A percentile compares a stretch with the other conserved stretches of the same genome.
Conservation (phyloP, 192 early-diverging fungal genomes). For the Coemansia interrupta region DNA sequence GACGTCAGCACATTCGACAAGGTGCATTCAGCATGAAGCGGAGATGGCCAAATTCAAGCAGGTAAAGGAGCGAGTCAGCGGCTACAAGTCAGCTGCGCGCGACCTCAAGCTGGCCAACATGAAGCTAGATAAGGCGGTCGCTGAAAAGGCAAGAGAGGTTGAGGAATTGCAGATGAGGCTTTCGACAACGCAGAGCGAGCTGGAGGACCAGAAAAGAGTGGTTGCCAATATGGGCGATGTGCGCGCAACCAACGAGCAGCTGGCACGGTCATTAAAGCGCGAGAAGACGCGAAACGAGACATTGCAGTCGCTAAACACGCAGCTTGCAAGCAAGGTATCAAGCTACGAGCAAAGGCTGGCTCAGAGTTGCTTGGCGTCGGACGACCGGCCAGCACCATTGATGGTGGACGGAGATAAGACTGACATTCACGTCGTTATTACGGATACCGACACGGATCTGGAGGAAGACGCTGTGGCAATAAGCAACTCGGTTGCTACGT, state of each 20-base stretch:
- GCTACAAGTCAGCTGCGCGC: slow-evolving; percentile 15
- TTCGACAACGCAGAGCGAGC: slow-evolving; percentile 10
- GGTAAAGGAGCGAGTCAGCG: background rate
- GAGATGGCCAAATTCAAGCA: background rate
- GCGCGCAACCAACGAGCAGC: slow-evolving; percentile 36
- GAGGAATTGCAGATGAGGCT: slow-evolving; percentile 16
- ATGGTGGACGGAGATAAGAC: background rate
- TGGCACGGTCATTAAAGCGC: slow-evolving; percentile 31
- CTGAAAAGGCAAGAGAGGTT: slow-evolving; percentile 23
- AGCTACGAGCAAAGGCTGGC: background rate
- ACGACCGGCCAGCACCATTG: background rate
- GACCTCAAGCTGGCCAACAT: slow-evolving; percentile 8
- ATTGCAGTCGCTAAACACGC: slow-evolving; percentile 5
- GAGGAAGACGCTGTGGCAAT: slow-evolving; percentile 23
- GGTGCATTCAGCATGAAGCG: background rate
- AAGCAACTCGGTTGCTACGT: slow-evolving; percentile 7
- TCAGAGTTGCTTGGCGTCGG: too few species aligned
- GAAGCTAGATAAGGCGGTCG: slow-evolving; percentile 22
- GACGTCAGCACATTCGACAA: background rate
- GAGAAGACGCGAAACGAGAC: slow-evolving; percentile 30
- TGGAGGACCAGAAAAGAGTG: slow-evolving; percentile 37
- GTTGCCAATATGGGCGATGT: slow-evolving; percentile 38
- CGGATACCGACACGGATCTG: slow-evolving; percentile 14
- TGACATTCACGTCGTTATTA: background rate
- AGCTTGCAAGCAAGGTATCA: slow-evolving; percentile 23